A percentile compares a stretch with the other conserved stretches of the same genome.
Evolutionary conservation across 2,329 filamentous ascomycete species (phyloP).

Genomic region (Cladosporium austrohemisphaericum): DNA sequence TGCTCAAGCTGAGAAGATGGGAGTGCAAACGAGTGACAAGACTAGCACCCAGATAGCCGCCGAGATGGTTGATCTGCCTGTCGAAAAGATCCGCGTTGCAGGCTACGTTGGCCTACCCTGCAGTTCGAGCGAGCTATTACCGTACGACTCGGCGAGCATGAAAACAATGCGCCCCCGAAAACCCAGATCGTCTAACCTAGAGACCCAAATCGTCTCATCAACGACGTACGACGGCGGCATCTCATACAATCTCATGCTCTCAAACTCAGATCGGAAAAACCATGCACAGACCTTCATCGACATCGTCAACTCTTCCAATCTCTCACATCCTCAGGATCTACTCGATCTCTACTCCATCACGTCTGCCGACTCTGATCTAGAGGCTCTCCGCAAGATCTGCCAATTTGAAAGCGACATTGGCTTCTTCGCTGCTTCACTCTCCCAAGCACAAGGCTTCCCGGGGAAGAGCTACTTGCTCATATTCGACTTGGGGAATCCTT

Average conservation of each 20-base stretch:
- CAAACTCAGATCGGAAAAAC: constrained; percentile 53
- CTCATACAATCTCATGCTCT: constrained; percentile 28
- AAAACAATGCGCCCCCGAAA: not conserved
- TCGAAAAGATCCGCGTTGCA: constrained; percentile 16
- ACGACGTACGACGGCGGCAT: constrained; percentile 32
- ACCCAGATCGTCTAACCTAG: not conserved
- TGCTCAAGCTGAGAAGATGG: constrained; percentile 16
- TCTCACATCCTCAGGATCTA: not conserved
- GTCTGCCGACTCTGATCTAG: constrained; percentile 7
- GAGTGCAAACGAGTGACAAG: not conserved
- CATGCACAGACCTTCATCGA: constrained; percentile 55
- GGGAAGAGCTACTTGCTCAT: constrained; percentile 16
- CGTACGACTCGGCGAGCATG: constrained; percentile 18
- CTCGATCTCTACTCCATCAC: constrained; percentile 16
- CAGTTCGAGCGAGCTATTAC: constrained; percentile 15
- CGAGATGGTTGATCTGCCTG: constrained; percentile 15
- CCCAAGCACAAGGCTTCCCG: constrained; percentile 12
- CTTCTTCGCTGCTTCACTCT: constrained; percentile 20
- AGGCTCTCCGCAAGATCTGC: constrained; percentile 19
- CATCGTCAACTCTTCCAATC: constrained; percentile 33
- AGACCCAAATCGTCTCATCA: constrained; percentile 18
- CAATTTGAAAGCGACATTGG: constrained; percentile 22
- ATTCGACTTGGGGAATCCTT: constrained; percentile 22
- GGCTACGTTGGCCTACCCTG: constrained; percentile 17
- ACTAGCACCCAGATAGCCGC: constrained; percentile 14